These are phyloP conservation scores for Populus tomentosa DNA, from an alignment of 441 rosid species.

Conservation along the genomic window DNA sequence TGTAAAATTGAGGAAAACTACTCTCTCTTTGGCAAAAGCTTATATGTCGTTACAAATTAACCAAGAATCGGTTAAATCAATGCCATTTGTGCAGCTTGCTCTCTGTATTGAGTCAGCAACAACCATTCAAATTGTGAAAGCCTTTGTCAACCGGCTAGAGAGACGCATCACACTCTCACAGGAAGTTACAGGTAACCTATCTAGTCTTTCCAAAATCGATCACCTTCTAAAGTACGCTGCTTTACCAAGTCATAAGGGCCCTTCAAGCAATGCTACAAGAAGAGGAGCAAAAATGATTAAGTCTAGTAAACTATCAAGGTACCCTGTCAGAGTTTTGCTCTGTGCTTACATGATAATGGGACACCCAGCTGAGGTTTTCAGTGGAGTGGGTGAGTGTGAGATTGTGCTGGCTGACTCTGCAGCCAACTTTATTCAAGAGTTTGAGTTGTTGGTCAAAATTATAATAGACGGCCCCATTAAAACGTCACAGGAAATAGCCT, in stretches of 20 bases:
- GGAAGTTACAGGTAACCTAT: conserved; percentile 17
- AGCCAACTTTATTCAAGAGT: conserved; percentile 43
- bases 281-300: conserved; percentile 10
- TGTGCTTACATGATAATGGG: conserved; percentile 83
- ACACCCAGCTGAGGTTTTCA: conserved; percentile 75
- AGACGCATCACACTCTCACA: conserved; percentile 35
- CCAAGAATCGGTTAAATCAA: conserved; percentile 38
- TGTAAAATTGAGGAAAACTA: conserved; percentile 47
- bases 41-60: conserved; percentile 50
- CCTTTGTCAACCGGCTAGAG: conserved; percentile 62
- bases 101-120: conserved; percentile 44
- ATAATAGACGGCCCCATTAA: conserved; percentile 52
- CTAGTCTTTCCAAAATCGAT: conserved; percentile 52
- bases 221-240: conserved; percentile 68
- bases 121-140: conserved; percentile 46
- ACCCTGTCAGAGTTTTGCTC: conserved; percentile 68
- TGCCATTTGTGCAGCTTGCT: conserved; percentile 81
- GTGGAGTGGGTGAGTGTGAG: conserved; percentile 62
- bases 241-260: conserved; percentile 41
- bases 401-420: conserved; percentile 54
- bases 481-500: conserved; percentile 32
- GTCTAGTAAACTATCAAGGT: conserved; percentile 42
- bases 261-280: conserved; percentile 31
- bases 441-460: conserved; percentile 59
- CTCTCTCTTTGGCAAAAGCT: conserved; percentile 62